Percentiles rank a stretch among this genome's conserved stretches.
phyloP scores from a whole-genome alignment of 2,329 filamentous ascomycete species.

The Didymella pomorum region DNA sequence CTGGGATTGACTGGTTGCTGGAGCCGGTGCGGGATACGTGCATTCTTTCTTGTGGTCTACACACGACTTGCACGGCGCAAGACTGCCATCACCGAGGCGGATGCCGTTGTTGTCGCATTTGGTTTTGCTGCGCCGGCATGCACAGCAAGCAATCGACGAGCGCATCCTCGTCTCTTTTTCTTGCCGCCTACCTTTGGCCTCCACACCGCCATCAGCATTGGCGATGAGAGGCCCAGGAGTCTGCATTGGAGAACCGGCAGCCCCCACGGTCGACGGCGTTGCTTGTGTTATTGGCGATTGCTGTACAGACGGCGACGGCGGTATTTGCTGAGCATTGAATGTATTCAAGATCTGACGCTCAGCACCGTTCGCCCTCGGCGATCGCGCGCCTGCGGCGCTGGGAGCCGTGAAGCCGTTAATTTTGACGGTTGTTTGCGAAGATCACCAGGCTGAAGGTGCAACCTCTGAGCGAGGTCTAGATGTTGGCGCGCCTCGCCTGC shows the following conservation, averaged over 20 bases:
- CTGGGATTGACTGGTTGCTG: conserved; percentile 40
- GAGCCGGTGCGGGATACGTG: conserved; percentile 68
- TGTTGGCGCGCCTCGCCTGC: conserved; percentile 1
- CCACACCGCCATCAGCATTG: conserved; percentile 25
- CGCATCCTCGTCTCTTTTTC: conserved; percentile 62
- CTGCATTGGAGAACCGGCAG: conserved; percentile 35
- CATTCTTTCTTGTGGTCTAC: conserved; percentile 76
- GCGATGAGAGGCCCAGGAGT: conserved; percentile 36
- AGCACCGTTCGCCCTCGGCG: conserved; percentile 33
- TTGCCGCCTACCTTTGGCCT: conserved; percentile 29
- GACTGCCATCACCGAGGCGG: conserved; percentile 62
- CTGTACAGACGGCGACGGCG: conserved; percentile 30
- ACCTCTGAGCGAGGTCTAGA: neutral
- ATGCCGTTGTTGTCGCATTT: conserved; percentile 81
- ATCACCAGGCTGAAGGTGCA: neutral
- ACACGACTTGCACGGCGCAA: conserved; percentile 71
- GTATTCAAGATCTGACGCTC: conserved; percentile 33
- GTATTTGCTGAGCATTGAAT: conserved; percentile 28
- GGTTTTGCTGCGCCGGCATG: conserved; percentile 82
- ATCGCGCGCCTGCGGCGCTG: conserved; percentile 38
- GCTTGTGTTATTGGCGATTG: conserved; percentile 36
- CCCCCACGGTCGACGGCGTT: conserved; percentile 41
- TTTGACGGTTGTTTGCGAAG: conserved; percentile 34
- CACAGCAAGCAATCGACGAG: conserved; percentile 79
- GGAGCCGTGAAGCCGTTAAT: conserved; percentile 36